Evolutionary conservation across 371 early-diverging fungal species (phyloP).

Genomic region (Mortierella sp.): DNA sequence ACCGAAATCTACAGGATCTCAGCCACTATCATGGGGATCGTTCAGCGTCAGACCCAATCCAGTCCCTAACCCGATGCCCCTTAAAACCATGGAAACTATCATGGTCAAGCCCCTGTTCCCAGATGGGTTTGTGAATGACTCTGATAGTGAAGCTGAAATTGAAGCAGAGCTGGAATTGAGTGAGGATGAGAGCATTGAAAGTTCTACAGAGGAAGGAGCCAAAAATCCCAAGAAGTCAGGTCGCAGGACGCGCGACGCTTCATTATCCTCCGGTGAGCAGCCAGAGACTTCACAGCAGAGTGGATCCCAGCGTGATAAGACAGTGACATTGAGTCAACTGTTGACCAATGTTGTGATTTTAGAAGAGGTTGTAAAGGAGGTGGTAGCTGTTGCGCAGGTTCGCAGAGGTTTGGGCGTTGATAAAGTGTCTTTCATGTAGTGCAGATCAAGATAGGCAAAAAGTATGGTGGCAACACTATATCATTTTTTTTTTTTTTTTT

Average conservation of each 20-base stretch:
- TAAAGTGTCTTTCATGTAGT: conserved; percentile 65
- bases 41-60: conserved; percentile 10
- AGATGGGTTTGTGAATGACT: conserved; percentile 67
- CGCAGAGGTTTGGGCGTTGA: conserved; percentile 85
- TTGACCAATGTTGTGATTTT: conserved; percentile 91
- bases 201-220: conserved; percentile 62
- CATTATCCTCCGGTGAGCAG: conserved; percentile 8
- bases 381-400: conserved; percentile 87
- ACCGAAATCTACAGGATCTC: conserved; percentile 8
- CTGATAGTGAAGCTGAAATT: conserved; percentile 65
- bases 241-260: conserved; percentile 24
- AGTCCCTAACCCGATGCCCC: conserved; percentile 16
- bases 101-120: conserved; percentile 73
- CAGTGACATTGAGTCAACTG: conserved; percentile 73
- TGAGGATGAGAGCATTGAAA: conserved; percentile 64
- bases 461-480: too few relatives aligned
- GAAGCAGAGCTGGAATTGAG: conserved; percentile 62
- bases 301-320: conserved; percentile 58
- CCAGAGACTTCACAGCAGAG: conserved; percentile 7
- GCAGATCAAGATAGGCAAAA: background rate
- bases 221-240: conserved; percentile 35
- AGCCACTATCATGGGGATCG: conserved; percentile 29
- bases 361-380: conserved; percentile 92
- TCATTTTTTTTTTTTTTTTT: conserved; percentile 1
- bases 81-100: conserved; percentile 56